phyloP scores from a whole-genome alignment of 352 stramenopile species.

The Pythium rishiriense region DNA sequence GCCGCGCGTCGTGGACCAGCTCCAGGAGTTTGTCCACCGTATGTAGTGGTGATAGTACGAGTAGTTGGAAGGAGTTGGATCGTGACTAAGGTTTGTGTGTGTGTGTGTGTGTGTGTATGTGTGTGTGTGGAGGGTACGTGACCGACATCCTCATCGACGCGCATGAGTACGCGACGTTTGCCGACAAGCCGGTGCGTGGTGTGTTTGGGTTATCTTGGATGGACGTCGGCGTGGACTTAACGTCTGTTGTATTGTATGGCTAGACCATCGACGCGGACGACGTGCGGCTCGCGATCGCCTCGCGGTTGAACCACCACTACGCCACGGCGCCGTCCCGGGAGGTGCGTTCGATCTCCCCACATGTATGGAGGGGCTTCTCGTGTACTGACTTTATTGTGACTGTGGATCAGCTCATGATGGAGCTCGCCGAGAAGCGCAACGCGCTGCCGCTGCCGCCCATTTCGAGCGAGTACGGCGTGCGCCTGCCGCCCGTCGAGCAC shows the following conservation, averaged over 20 bases:
- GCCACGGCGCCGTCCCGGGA: constrained; percentile 71
- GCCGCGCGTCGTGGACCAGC: constrained; percentile 73
- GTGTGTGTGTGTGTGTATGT: background rate
- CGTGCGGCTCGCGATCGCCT: constrained; percentile 73
- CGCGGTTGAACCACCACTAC: constrained; percentile 80
- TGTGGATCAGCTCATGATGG: constrained; percentile 83
- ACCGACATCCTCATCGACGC: constrained; percentile 83
- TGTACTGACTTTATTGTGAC: no score
- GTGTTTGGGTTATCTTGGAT: no score
- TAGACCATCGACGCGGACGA: constrained; percentile 76
- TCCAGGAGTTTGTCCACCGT: constrained; percentile 87
- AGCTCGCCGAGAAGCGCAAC: constrained; percentile 85
- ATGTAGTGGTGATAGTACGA: constrained; percentile 7
- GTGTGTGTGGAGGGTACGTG: constrained; percentile 55
- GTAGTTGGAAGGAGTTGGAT: background rate
- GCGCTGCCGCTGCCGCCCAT: constrained; percentile 72
- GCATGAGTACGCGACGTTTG: constrained; percentile 82
- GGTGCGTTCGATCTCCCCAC: constrained; percentile 27
- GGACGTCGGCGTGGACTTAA: background rate
- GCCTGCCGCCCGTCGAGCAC: constrained; percentile 64
- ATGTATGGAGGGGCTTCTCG: background rate
- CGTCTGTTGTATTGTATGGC: background rate
- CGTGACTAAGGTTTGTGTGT: background rate
- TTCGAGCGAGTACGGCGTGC: constrained; percentile 82
- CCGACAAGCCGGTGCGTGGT: constrained; percentile 55